phyloP scores from a whole-genome alignment of 768 basidiomycete genomes.

The Amanita rubescens region DNA sequence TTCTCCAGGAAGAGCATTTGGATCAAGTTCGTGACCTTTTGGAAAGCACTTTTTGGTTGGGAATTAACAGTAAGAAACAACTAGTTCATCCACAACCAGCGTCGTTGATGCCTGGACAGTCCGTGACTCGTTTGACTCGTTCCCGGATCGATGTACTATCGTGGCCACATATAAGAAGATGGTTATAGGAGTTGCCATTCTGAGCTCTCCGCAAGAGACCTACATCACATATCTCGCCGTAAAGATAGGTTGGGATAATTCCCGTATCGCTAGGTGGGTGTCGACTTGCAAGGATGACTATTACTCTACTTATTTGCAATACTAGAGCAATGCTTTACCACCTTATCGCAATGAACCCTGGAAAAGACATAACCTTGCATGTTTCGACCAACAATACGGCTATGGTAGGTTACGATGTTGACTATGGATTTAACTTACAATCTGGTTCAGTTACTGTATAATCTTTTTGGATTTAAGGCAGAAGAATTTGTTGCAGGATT shows the following conservation, averaged over 20 bases:
- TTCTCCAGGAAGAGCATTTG: slow-evolving; percentile 52
- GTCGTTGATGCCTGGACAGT: slow-evolving; percentile 32
- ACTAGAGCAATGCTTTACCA: slow-evolving; percentile 71
- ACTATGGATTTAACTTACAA: neutral
- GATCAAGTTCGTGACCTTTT: slow-evolving; percentile 68
- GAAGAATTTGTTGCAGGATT: slow-evolving; percentile 80
- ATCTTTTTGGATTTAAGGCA: slow-evolving; percentile 82
- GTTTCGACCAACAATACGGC: slow-evolving; percentile 79
- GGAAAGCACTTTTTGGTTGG: slow-evolving; percentile 64
- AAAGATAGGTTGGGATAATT: slow-evolving; percentile 73
- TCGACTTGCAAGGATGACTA: slow-evolving; percentile 3
- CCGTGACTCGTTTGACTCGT: slow-evolving; percentile 58
- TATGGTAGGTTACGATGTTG: slow-evolving; percentile 42
- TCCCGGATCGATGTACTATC: slow-evolving; percentile 69
- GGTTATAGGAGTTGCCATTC: slow-evolving; percentile 66
- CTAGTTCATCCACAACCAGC: neutral
- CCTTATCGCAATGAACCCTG: slow-evolving; percentile 62
- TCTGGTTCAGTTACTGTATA: slow-evolving; percentile 57
- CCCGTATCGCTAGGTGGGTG: slow-evolving; percentile 64
- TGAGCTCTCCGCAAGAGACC: slow-evolving; percentile 73
- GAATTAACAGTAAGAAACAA: slow-evolving; percentile 53
- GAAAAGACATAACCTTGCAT: slow-evolving; percentile 74
- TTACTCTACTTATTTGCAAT: slow-evolving; percentile 7
- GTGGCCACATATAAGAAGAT: slow-evolving; percentile 63
- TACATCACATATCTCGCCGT: slow-evolving; percentile 83